Percentiles rank a stretch among this genome's conserved stretches.
phyloP scores from a whole-genome alignment of 805 yeast species.

The Myxozyma nipponensis region DNA sequence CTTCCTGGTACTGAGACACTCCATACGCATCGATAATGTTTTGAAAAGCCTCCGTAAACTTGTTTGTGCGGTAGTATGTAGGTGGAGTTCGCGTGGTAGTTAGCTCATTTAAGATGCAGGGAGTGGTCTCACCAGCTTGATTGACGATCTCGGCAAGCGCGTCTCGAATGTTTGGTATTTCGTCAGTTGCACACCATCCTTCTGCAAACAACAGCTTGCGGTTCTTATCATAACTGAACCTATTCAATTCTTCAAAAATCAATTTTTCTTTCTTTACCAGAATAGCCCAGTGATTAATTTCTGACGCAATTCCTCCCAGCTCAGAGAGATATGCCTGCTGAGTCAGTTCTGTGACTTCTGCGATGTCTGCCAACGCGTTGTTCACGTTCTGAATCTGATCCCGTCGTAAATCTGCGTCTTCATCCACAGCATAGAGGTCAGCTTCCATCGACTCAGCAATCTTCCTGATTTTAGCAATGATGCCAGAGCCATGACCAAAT shows the following conservation, averaged over 20 bases:
- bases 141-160: constrained; percentile 64
- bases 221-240: constrained; percentile 72
- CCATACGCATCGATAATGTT: constrained; percentile 94
- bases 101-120: constrained; percentile 52
- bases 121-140: constrained; percentile 42
- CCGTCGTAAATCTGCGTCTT: constrained; percentile 41
- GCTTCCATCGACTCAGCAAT: constrained; percentile 92
- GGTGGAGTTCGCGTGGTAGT: constrained; percentile 87
- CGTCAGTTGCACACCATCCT: constrained; percentile 92
- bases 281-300: constrained; percentile 69
- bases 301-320: constrained; percentile 69
- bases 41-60: constrained; percentile 91
- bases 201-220: constrained; percentile 87
- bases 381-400: constrained; percentile 43
- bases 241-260: constrained; percentile 71
- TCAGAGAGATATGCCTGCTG: constrained; percentile 71
- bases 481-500: constrained; percentile 82
- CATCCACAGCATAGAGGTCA: constrained; percentile 59
- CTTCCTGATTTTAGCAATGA: constrained; percentile 67
- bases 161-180: constrained; percentile 57
- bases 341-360: constrained; percentile 60
- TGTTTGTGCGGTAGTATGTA: constrained; percentile 87
- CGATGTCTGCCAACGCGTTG: constrained; percentile 50
- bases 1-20: constrained; percentile 86
- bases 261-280: constrained; percentile 74